Evolutionary conservation across 352 stramenopile species (phyloP).

Genomic region (Phytophthora fragariae): DNA sequence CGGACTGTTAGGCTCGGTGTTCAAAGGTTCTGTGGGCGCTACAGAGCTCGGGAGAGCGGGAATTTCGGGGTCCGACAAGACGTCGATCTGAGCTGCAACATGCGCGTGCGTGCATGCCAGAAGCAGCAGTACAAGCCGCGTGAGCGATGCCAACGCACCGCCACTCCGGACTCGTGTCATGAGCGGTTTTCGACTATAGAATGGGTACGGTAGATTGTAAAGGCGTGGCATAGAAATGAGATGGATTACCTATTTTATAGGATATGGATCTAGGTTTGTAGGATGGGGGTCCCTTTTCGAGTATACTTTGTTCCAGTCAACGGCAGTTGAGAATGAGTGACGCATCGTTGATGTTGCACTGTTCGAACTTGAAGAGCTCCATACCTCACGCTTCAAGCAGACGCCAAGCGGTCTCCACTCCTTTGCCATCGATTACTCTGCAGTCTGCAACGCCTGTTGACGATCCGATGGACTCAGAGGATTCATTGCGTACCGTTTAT

Average conservation of each 20-base stretch:
- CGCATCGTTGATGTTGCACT: not conserved
- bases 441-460: constrained; percentile 1
- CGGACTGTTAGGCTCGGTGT: not conserved
- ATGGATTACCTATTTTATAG: not conserved
- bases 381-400: not conserved
- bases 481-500: constrained; percentile 26
- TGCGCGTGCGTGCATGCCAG: constrained; percentile 2
- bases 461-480: constrained; percentile 4
- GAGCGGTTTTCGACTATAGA: constrained; percentile 21
- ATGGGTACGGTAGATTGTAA: constrained; percentile 10
- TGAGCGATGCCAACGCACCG: constrained; percentile 5
- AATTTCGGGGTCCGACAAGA: constrained; percentile 27
- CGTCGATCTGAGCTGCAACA: constrained; percentile 33
- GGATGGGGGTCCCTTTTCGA: not conserved
- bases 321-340: constrained; percentile 5
- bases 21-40: constrained; percentile 13
- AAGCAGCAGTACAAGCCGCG: constrained; percentile 17
- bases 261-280: not conserved
- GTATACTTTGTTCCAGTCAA: constrained; percentile 30
- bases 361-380: not conserved
- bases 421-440: constrained; percentile 11
- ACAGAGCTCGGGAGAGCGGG: not conserved
- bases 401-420: not conserved
- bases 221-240: not conserved
- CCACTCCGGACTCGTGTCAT: constrained; percentile 14